Base-by-base conservation (phyloP, 352 stramenopile species). In the Phytophthora kernoviae region DNA sequence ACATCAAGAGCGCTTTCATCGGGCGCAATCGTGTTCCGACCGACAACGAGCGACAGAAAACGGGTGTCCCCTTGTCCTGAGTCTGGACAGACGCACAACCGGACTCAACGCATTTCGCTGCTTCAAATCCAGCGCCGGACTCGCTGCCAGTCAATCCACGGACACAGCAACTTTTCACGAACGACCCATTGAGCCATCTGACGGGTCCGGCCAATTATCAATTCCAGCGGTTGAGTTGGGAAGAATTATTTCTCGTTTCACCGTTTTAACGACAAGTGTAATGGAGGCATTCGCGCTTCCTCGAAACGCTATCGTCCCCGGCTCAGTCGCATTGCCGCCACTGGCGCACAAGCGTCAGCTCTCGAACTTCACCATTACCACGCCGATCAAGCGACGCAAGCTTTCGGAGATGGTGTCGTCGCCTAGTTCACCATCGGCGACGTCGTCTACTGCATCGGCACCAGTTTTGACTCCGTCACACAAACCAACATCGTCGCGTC, bases 51-150 rank as follows among this genome's bases (percentile, higher is more conserved):
- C 54, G 39, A 56, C 65, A 75, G 46, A 75, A 68, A 73, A 62
- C 61, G 47, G n/a, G 55, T 59, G 61, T 67, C 56, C 61, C 47
- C 61, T 70, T 62, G 65, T 64, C 54, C 50, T 47, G 21, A 18
- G 39, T 32, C 56, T 61, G 59, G 59, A 73, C 54, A 70, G 60
- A 66, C 60, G 65, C 58, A 30, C 24, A 58, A 69, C 54, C 66
- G 66, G 67, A 75, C 62, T 72, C 67, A 75, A 69, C 54, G 34
- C 64, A 73, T 69, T 54, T 43, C 34, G 27, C 36, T 30, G 40
- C 66, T 45, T 63, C 65, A 74, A 70, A 74, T 74, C 66, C 42
- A 58, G 62, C 53, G 32, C 47, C 42, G 15, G 37, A 43, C 37
- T 43, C 37, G 37, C 37, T 21, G 24, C 65, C 60, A 74, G 40